These are phyloP conservation scores for Amphirosellinia nigrospora DNA, from an alignment of 495 filamentous ascomycete species.

Conservation along the genomic window DNA sequence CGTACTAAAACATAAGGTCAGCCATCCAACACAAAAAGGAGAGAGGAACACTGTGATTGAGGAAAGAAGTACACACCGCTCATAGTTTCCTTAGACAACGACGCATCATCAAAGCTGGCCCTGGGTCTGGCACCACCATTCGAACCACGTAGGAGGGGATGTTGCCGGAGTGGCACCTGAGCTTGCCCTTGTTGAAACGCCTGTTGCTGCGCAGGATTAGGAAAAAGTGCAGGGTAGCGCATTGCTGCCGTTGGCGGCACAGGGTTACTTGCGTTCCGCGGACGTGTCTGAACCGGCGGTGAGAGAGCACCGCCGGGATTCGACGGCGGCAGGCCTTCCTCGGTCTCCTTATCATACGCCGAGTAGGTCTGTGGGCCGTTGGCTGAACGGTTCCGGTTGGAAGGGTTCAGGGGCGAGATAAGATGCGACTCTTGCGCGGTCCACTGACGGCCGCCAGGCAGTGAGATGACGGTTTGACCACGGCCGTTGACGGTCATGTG, in stretches of 20 bases:
- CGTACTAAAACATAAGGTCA: slow-evolving; percentile 27
- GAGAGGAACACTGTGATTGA: background rate
- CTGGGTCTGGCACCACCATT: slow-evolving; percentile 11
- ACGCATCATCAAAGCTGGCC: slow-evolving; percentile 16
- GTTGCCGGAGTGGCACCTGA: slow-evolving; percentile 27
- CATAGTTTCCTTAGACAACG: slow-evolving; percentile 28
- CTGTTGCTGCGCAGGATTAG: slow-evolving; percentile 28
- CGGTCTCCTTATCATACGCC: slow-evolving; percentile 55
- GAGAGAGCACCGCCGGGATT: slow-evolving; percentile 8
- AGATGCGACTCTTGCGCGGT: slow-evolving; percentile 53
- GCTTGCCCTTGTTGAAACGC: slow-evolving; percentile 16
- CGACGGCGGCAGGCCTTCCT: slow-evolving; percentile 24
- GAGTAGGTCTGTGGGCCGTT: slow-evolving; percentile 44
- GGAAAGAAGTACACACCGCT: slow-evolving; percentile 16
- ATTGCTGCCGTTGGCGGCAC: slow-evolving; percentile 49
- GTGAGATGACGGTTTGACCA: slow-evolving; percentile 32
- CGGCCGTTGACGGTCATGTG: slow-evolving; percentile 28
- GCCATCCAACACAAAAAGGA: background rate
- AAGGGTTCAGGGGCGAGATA: slow-evolving; percentile 48
- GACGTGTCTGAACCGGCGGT: slow-evolving; percentile 25
- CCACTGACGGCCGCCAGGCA: slow-evolving; percentile 42
- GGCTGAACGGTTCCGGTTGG: slow-evolving; percentile 43
- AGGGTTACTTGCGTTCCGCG: slow-evolving; percentile 34
- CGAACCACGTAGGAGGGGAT: slow-evolving; percentile 26
- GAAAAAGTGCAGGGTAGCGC: slow-evolving; percentile 43